Base-by-base conservation (phyloP, 2,329 filamentous ascomycete genomes). In the Purpureocillium takamizusanense region DNA sequence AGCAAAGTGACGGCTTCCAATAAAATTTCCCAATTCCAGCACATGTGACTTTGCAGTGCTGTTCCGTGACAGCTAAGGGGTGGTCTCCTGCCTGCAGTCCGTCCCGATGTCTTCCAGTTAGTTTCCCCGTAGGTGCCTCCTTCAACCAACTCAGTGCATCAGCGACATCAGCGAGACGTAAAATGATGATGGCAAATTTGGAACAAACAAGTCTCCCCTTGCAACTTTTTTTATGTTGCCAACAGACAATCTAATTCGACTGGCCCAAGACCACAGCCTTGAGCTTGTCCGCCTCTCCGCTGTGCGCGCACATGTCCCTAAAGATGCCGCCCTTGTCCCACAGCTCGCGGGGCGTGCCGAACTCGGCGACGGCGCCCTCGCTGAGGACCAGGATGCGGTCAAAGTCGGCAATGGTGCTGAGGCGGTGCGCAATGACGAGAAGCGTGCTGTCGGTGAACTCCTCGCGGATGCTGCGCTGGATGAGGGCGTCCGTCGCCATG, bases 401-500 rank as follows among this genome's bases (percentile, higher is more conserved):
- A 52, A 86, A 86, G 56, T 86, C 83, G 4, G 78, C 81, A 59
- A 88, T 84, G 1, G 83, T 87, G 55, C 79, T 83, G 36, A 88
- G 64, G 2, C 83, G 72, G 52, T 88, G 84, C 2, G 83, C 83
- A 54, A 88, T 87, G 14, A 86, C 82, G 14, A 88, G 60, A 21
- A 87, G 62, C 1, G 83, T 86, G 31, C 73, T 74, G 43, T 76
- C 76, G 1, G 69, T 75, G 46, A 86, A 86, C 54, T 86, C 81
- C 51, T 83, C 76, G 16, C 82, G 70, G 48, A 88, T 86, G 36
- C 71, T 78, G 6, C 78, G 72, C 61, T 88, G 83, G 50, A 88
- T 88, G 18, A 86, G 69, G 1, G 71, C 65, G 53, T 89, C 84
- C 0, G 84, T 88, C 31, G 72, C 67, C 79, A 86, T 86, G 56